These are phyloP conservation scores for Cucumis cinereus DNA, from an alignment of 306 rosid genomes.

Conservation along the genomic window DNA sequence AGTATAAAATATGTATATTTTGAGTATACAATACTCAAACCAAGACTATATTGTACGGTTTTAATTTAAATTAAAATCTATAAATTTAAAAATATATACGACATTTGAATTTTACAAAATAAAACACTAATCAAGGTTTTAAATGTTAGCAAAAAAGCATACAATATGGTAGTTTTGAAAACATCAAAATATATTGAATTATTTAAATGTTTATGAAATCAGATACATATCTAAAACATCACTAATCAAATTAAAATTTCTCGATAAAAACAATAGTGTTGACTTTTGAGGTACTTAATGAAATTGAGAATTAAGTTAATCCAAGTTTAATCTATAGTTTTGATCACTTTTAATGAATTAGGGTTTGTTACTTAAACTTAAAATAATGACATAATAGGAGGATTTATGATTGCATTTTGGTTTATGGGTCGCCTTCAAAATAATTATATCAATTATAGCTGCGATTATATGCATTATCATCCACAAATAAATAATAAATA, in stretches of 20 bases:
- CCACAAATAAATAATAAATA: constrained; percentile 8
- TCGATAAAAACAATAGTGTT: neutral
- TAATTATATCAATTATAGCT: constrained; percentile 14
- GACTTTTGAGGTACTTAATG: neutral
- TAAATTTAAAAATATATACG: too few species aligned
- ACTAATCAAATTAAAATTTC: neutral
- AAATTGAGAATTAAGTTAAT: neutral
- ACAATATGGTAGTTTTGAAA: neutral
- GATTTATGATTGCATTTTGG: constrained; percentile 19
- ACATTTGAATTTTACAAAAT: too few species aligned
- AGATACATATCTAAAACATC: neutral
- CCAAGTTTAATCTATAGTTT: neutral
- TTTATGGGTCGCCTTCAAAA: constrained; percentile 18
- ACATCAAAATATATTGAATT: neutral
- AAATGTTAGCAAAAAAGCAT: too few species aligned
- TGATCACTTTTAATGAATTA: neutral
- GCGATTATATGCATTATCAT: constrained; percentile 12
- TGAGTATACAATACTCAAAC: neutral
- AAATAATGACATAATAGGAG: constrained; percentile 1
- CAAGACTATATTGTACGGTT: too few species aligned
- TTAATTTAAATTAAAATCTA: too few species aligned
- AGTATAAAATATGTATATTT: neutral
- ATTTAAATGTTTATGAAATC: neutral
- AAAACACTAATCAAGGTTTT: too few species aligned
- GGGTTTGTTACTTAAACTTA: neutral